phyloP scores from a whole-genome alignment of 208 protist genomes.

The Acanthamoeba royreba region DNA sequence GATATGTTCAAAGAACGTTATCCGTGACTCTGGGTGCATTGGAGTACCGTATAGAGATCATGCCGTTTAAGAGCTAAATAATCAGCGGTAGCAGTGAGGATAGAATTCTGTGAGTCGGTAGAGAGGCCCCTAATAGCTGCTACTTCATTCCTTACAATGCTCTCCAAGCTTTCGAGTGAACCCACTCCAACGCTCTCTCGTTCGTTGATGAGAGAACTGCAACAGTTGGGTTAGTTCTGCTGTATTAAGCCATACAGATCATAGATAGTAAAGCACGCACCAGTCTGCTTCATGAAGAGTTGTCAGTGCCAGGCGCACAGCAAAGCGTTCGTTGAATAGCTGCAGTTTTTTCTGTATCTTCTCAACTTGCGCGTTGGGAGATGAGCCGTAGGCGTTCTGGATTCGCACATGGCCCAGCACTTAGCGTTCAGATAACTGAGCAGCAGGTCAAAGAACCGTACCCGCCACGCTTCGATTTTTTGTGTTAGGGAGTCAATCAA shows the following conservation, averaged over 20 bases:
- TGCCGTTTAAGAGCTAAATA: conserved; percentile 10
- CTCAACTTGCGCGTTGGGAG: not conserved
- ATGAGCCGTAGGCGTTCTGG: not conserved
- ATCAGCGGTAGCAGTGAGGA: conserved; percentile 10
- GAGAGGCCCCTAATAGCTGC: not conserved
- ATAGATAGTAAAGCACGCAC: not conserved
- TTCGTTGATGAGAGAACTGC: conserved; percentile 19
- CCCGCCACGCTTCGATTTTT: not conserved
- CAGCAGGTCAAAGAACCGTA: not conserved
- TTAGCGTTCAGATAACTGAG: too few species aligned
- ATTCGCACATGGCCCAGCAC: too few species aligned
- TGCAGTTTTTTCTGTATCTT: conserved; percentile 15
- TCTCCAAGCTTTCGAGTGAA: not conserved
- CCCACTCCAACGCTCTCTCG: not conserved
- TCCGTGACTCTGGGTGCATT: not conserved
- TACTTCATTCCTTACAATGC: not conserved
- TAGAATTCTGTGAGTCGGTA: not conserved
- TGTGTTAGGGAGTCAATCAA: not conserved
- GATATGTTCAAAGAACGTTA: not conserved
- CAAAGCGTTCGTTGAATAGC: not conserved
- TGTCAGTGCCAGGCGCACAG: conserved; percentile 11
- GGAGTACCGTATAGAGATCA: not conserved
- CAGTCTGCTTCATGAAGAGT: conserved; percentile 34
- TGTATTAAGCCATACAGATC: not conserved
- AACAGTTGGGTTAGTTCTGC: too few species aligned